Evolutionary conservation across 2,329 filamentous ascomycete species (phyloP).

Genomic region (Claviceps monticola): DNA sequence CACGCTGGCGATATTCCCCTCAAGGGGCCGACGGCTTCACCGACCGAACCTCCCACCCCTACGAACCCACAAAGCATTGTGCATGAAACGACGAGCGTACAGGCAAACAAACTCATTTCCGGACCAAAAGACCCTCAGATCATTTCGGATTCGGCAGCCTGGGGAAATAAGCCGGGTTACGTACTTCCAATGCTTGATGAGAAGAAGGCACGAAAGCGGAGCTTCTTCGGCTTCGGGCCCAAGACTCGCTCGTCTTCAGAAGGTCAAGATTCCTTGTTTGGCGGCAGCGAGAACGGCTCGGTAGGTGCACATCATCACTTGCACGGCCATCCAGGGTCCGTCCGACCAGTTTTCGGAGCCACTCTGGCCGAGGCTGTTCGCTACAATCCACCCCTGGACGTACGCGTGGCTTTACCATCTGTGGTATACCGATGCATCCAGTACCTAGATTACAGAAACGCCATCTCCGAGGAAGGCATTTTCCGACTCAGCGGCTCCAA

Average conservation of each 20-base stretch:
- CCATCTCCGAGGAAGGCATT: constrained; percentile 79
- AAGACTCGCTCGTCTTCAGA: constrained; percentile 46
- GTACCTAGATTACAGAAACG: constrained; percentile 74
- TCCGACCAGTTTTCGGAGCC: constrained; percentile 70
- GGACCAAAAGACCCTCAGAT: constrained; percentile 71
- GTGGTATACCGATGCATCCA: constrained; percentile 94
- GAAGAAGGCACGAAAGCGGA: constrained; percentile 67
- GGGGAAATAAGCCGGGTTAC: constrained; percentile 63
- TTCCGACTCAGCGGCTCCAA: constrained; percentile 97
- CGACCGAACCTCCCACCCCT: constrained; percentile 20
- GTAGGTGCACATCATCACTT: constrained; percentile 22
- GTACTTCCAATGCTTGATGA: constrained; percentile 46
- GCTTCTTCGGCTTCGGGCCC: constrained; percentile 57
- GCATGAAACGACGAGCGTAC: constrained; percentile 23
- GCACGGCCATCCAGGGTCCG: constrained; percentile 35
- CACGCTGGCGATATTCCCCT: constrained; percentile 38
- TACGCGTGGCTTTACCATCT: constrained; percentile 66
- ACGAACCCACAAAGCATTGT: constrained; percentile 18
- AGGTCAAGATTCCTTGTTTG: constrained; percentile 41
- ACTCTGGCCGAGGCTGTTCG: constrained; percentile 76
- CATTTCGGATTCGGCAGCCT: constrained; percentile 69
- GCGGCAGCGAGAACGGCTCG: constrained; percentile 31
- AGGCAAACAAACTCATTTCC: constrained; percentile 50
- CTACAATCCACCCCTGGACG: constrained; percentile 58
- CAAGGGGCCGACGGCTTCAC: constrained; percentile 19